A percentile compares a stretch with the other conserved stretches of the same genome.
These are phyloP conservation scores for Kazachstania sp. DNA, from an alignment of 1,139 yeast genomes.

Conservation along the genomic window DNA sequence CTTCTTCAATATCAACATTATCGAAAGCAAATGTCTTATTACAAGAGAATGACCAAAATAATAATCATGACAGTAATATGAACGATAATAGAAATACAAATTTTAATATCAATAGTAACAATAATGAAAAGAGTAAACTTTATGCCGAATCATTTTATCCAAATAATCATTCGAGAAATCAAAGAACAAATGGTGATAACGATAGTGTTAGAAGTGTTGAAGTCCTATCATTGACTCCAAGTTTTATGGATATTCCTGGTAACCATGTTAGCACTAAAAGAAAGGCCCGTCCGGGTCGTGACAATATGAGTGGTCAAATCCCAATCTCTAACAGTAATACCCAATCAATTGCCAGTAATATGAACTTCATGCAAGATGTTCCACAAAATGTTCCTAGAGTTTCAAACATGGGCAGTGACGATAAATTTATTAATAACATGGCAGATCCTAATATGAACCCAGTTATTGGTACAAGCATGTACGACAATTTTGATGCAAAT, in stretches of 20 bases:
- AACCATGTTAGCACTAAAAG: constrained; percentile 3
- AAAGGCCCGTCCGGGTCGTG: constrained; percentile 2
- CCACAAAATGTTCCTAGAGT: constrained; percentile 16
- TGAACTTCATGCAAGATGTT: not conserved
- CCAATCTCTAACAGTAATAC: not conserved
- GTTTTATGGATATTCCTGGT: constrained; percentile 33
- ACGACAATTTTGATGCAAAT: constrained; percentile 11
- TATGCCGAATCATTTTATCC: not conserved
- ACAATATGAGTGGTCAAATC: not conserved
- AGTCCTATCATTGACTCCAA: constrained; percentile 33
- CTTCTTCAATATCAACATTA: constrained; percentile 19
- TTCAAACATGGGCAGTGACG: constrained; percentile 24
- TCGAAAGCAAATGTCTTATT: constrained; percentile 15
- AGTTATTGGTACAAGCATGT: constrained; percentile 7
- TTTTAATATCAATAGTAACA: not conserved
- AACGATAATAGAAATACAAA: not conserved
- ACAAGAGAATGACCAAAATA: constrained; percentile 13
- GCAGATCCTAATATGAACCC: constrained; percentile 12
- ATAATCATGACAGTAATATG: not conserved
- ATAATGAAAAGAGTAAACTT: constrained; percentile 2
- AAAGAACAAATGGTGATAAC: constrained; percentile 3
- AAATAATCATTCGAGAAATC: not conserved
- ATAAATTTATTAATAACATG: constrained; percentile 11
- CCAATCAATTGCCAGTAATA: not conserved
- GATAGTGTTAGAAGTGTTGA: constrained; percentile 29